A percentile compares a stretch with the other conserved stretches of the same genome.
These are phyloP conservation scores for Rhododendron griersonianum DNA, from an alignment of 148 eudicot genomes.

Conservation along the genomic window DNA sequence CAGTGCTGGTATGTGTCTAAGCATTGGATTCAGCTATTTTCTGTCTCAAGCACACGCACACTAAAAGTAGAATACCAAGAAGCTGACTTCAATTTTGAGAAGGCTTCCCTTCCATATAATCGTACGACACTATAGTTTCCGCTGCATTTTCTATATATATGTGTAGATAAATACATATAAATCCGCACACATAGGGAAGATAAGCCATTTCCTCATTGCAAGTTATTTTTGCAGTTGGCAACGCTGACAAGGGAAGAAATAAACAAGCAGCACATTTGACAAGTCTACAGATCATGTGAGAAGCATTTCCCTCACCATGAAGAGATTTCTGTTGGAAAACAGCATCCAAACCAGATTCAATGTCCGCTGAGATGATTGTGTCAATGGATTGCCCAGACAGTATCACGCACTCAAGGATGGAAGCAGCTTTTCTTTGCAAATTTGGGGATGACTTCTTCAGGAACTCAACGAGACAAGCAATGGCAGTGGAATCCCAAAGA, in stretches of 20 bases:
- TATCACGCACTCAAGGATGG: conserved; percentile 60
- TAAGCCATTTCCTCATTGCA: background rate
- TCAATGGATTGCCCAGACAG: conserved; percentile 37
- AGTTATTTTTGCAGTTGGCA: background rate
- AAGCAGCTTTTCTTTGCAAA: conserved; percentile 66
- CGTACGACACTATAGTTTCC: background rate
- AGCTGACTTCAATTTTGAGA: background rate
- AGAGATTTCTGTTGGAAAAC: conserved; percentile 50
- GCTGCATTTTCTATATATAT: background rate
- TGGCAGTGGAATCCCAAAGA: conserved; percentile 40
- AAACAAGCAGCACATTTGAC: background rate
- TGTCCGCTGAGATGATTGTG: conserved; percentile 33
- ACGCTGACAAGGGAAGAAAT: background rate
- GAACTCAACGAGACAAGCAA: conserved; percentile 48
- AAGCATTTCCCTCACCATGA: conserved; percentile 33
- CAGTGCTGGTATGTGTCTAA: background rate
- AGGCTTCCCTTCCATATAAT: background rate
- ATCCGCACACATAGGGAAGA: background rate
- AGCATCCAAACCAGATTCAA: conserved; percentile 50
- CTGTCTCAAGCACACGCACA: background rate
- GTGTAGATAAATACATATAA: background rate
- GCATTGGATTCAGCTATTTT: background rate
- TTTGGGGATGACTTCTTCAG: conserved; percentile 42
- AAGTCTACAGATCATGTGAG: background rate
- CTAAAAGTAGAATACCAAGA: background rate